Evolutionary conservation across 352 stramenopile genomes (phyloP).

Genomic region (Phytopythium oedochilum): DNA sequence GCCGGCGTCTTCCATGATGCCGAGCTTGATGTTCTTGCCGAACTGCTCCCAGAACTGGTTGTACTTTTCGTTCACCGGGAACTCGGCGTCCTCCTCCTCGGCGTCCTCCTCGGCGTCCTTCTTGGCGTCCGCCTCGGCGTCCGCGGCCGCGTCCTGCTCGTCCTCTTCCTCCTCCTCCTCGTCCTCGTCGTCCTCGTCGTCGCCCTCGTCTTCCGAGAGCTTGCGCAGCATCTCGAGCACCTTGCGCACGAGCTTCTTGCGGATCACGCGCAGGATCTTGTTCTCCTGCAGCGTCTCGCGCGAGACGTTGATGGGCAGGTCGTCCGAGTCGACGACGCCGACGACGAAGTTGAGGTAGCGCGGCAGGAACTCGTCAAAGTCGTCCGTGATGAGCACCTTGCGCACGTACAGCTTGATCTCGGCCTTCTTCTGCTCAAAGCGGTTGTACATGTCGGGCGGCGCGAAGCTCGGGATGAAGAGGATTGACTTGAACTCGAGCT

Average conservation of each 20-base stretch:
- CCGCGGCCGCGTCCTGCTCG: slow-evolving; percentile 38
- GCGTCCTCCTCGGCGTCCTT: slow-evolving; percentile 77
- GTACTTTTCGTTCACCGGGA: slow-evolving; percentile 89
- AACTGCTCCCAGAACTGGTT: slow-evolving; percentile 99
- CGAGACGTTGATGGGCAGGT: slow-evolving; percentile 99
- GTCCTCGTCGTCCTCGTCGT: slow-evolving; percentile 53
- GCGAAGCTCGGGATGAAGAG: slow-evolving; percentile 94
- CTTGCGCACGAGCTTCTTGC: slow-evolving; percentile 99
- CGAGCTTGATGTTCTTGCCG: slow-evolving; percentile 98
- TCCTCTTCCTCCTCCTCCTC: slow-evolving; percentile 48
- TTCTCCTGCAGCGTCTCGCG: slow-evolving; percentile 99
- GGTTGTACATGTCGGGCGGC: slow-evolving; percentile 84
- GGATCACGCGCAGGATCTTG: slow-evolving; percentile 99
- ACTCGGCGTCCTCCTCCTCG: slow-evolving; percentile 46
- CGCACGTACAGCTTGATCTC: slow-evolving; percentile 98
- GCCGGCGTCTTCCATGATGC: slow-evolving; percentile 96
- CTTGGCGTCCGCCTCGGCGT: slow-evolving; percentile 54
- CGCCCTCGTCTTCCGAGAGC: slow-evolving; percentile 89
- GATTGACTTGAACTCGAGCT: slow-evolving; percentile 99
- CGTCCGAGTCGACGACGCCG: slow-evolving; percentile 99
- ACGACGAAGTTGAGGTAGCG: slow-evolving; percentile 98
- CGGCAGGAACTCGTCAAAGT: slow-evolving; percentile 97
- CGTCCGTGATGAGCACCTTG: slow-evolving; percentile 99
- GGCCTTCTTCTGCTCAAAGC: slow-evolving; percentile 90
- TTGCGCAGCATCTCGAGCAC: slow-evolving; percentile 98